Evolutionary conservation across 202 grass and related monocot genomes (phyloP).

Genomic region (Schoenoplectus triqueter): DNA sequence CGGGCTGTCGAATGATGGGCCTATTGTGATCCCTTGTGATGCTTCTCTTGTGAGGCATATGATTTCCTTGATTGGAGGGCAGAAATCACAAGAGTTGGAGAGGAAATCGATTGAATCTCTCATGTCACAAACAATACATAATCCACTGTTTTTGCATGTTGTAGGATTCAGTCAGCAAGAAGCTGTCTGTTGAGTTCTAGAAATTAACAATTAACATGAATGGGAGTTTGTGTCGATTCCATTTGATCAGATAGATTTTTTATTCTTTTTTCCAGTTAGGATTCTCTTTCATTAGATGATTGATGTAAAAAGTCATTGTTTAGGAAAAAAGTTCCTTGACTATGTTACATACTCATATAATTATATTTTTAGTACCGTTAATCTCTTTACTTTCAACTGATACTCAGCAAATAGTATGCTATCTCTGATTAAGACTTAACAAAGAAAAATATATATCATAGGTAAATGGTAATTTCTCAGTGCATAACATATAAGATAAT

Average conservation of each 20-base stretch:
- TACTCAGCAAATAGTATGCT: neutral
- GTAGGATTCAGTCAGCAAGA: slow-evolving; percentile 28
- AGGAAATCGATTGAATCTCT: neutral
- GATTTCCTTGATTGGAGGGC: slow-evolving; percentile 33
- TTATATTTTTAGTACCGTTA: neutral
- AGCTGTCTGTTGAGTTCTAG: slow-evolving; percentile 23
- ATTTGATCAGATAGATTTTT: slow-evolving; percentile 6
- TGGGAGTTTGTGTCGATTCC: neutral
- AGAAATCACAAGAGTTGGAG: slow-evolving; percentile 27
- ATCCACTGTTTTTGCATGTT: slow-evolving; percentile 10
- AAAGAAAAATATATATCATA: neutral
- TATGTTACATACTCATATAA: neutral
- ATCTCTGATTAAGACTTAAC: neutral
- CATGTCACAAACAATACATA: neutral
- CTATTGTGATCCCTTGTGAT: slow-evolving; percentile 40
- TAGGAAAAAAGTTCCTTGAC: neutral
- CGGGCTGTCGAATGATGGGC: slow-evolving; percentile 41
- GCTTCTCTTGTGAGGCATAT: slow-evolving; percentile 16
- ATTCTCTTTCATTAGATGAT: neutral
- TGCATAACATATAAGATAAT: neutral
- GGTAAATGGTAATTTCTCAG: neutral
- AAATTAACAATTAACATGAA: slow-evolving; percentile 9
- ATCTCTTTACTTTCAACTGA: neutral
- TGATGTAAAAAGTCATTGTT: slow-evolving; percentile 15
- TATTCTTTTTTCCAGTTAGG: neutral